These are phyloP conservation scores for Xylariaceae sp. DNA, from an alignment of 2,329 filamentous ascomycete species.

Conservation along the genomic window DNA sequence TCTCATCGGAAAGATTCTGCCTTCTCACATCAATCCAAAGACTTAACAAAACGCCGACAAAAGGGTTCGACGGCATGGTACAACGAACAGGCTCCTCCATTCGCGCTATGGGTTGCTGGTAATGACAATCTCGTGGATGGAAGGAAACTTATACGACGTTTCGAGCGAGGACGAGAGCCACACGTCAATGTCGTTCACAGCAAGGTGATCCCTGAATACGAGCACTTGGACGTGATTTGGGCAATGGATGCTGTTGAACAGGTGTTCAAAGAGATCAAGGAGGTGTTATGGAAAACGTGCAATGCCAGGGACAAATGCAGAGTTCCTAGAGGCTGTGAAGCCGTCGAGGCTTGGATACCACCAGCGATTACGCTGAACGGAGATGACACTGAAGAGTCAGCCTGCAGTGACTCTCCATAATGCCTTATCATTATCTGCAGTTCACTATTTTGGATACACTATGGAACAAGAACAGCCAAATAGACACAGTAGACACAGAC, in stretches of 20 bases:
- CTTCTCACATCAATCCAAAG: slow-evolving; percentile 16
- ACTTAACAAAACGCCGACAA: slow-evolving; percentile 35
- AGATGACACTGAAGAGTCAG: slow-evolving; percentile 28
- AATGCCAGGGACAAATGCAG: slow-evolving; percentile 53
- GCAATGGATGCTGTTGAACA: slow-evolving; percentile 82
- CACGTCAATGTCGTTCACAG: slow-evolving; percentile 75
- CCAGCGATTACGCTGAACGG: slow-evolving; percentile 7
- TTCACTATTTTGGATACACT: slow-evolving; percentile 6
- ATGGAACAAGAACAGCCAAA: no score
- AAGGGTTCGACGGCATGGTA: slow-evolving; percentile 72
- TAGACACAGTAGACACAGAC: no score
- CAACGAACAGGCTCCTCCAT: slow-evolving; percentile 69
- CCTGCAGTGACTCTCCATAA: slow-evolving; percentile 30
- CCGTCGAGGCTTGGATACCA: slow-evolving; percentile 39
- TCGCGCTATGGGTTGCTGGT: slow-evolving; percentile 85
- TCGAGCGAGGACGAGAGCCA: slow-evolving; percentile 75
- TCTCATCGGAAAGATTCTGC: slow-evolving; percentile 18
- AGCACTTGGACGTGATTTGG: slow-evolving; percentile 94
- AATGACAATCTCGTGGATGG: slow-evolving; percentile 84
- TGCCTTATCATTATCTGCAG: no score
- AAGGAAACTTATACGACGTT: slow-evolving; percentile 64
- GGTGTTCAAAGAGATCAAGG: slow-evolving; percentile 74
- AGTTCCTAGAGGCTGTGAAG: slow-evolving; percentile 61
- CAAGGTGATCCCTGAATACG: slow-evolving; percentile 81
- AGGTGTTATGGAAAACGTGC: slow-evolving; percentile 80